Percentiles rank a stretch among this genome's conserved stretches.
Conservation (phyloP, 768 basidiomycete genomes). For the Tulasnella sp. region DNA sequence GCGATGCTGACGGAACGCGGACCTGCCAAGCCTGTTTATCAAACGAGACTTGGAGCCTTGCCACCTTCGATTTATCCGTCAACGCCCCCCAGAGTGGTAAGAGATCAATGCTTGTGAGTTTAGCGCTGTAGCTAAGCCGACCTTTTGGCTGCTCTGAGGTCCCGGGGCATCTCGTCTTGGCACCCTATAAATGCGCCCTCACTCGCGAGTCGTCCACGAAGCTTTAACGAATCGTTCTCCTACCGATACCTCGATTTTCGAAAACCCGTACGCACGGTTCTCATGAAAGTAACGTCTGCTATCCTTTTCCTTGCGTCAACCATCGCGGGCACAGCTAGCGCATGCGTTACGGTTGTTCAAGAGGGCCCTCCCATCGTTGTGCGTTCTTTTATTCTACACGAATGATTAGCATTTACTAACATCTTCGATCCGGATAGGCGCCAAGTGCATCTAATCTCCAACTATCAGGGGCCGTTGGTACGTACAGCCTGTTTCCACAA, state of each 20-base stretch:
- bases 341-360: neutral
- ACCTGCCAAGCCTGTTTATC: neutral
- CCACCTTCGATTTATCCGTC: neutral
- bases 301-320: neutral
- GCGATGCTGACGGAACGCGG: neutral
- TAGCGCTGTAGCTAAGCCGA: neutral
- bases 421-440: neutral
- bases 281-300: neutral
- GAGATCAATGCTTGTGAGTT: neutral
- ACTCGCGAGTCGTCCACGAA: neutral
- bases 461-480: neutral
- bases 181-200: neutral
- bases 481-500: neutral
- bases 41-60: neutral
- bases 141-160: neutral
- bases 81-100: neutral
- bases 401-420: neutral
- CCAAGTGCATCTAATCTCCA: neutral
- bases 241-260: neutral
- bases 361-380: neutral
- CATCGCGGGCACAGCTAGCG: neutral
- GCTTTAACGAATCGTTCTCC: neutral
- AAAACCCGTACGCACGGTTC: neutral
- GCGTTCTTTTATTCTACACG: neutral
- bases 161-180: neutral